Evolutionary conservation across 2,329 filamentous ascomycete genomes (phyloP), one percentile per base, ranked within the genome.

Genomic region (Calonectria leucothoes): DNA sequence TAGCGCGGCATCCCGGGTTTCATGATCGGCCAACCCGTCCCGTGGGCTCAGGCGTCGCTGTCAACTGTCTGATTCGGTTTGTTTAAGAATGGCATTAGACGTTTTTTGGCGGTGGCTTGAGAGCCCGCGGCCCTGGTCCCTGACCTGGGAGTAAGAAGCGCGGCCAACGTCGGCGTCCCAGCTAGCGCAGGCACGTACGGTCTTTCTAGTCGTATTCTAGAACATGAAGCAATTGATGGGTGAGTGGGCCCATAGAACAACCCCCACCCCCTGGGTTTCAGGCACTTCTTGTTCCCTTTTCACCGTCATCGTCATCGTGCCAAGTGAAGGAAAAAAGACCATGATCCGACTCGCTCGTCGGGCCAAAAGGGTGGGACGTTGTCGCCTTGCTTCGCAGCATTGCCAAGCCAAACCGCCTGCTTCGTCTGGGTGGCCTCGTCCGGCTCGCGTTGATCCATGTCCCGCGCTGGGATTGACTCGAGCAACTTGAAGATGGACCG

Each of bases 131-230:
- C 55, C 68, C 73, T 27, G 51, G 66, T 48, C 71, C 71, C 39
- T 51, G 52, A 39, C 48, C 20, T 14, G 37, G 15, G n/a, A n/a
- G n/a, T n/a, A 11, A 45, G 14, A 15, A 57, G 48, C 15, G 61
- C 51, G 69, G 69, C 49, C 48, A 66, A 66, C 69, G 49, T 66
- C 61, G 66, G 61, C 51, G 33, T 59, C 29, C 14, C 23, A 15
- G n/a, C 14, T 39, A 57, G 33, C 48, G 70, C 52, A 31, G 7
- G 29, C 2, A 31, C 65, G 48, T 65, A 39, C 23, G 49, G 23
- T 31, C 17, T 68, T 80, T 80, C 77, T 78, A 76, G 74, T 72
- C 69, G 66, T 74, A 61, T 80, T 80, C 78, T 75, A 80, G 78
- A 80, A 69, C 66, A 61, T 45, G 42, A 12, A 45, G 39, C 15